Conservation (phyloP, 164 flowering plant species). For the Nymphaea thermarum region DNA sequence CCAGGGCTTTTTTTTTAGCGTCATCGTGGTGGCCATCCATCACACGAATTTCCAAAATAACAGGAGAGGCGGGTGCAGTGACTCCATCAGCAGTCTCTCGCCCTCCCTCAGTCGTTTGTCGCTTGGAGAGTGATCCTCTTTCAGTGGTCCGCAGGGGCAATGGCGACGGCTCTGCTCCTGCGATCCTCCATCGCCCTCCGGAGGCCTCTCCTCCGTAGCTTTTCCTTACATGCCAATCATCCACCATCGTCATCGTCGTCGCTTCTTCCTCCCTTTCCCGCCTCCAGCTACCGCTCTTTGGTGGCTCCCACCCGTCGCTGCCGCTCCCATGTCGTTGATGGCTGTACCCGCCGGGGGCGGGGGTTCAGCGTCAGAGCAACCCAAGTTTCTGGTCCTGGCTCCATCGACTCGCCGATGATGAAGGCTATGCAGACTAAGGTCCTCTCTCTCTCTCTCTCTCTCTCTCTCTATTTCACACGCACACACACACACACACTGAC, state of each 20-base stretch:
- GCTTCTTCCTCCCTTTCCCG: neutral
- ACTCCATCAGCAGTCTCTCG: too few species aligned
- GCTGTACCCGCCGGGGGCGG: constrained; percentile 7
- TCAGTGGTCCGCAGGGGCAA: neutral
- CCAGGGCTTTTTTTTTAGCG: too few species aligned
- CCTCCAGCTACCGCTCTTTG: neutral
- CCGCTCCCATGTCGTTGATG: neutral
- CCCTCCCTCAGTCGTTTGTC: too few species aligned
- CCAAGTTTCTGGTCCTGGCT: constrained; percentile 43
- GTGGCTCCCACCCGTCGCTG: too few species aligned
- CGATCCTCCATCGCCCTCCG: neutral
- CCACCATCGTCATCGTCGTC: neutral
- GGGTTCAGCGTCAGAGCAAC: constrained; percentile 31
- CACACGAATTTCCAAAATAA: too few species aligned
- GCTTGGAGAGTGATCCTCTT: too few species aligned
- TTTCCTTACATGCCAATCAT: neutral
- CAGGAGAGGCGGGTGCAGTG: too few species aligned
- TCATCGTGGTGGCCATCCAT: too few species aligned
- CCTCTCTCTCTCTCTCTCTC: neutral
- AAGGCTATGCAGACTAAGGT: constrained; percentile 76
- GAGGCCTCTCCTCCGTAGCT: neutral
- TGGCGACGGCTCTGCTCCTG: neutral
- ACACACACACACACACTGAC: neutral
- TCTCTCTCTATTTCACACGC: neutral
- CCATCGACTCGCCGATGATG: constrained; percentile 56